A percentile compares a stretch with the other conserved stretches of the same genome.
These are phyloP conservation scores for Massarina eburnea DNA, from an alignment of 2,329 filamentous ascomycete species.

Conservation along the genomic window DNA sequence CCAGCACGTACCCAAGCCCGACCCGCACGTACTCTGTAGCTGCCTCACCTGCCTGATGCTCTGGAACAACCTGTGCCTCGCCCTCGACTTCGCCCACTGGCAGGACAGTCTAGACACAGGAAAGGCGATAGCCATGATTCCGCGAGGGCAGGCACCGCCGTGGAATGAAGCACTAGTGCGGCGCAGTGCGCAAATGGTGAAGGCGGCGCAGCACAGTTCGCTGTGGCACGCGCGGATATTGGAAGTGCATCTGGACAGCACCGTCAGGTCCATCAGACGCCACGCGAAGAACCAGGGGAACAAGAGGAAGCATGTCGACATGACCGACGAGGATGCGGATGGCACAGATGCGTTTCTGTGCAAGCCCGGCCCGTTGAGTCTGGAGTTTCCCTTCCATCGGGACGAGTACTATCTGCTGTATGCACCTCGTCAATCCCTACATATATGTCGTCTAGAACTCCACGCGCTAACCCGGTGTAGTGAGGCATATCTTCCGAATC, in stretches of 20 bases:
- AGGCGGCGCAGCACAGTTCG: slow-evolving; percentile 49
- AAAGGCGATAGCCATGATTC: slow-evolving; percentile 56
- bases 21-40: slow-evolving; percentile 55
- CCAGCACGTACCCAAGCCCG: slow-evolving; percentile 54
- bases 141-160: slow-evolving; percentile 48
- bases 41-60: slow-evolving; percentile 59
- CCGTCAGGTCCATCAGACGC: slow-evolving; percentile 48
- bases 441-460: neutral
- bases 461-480: slow-evolving; percentile 15
- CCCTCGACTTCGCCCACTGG: slow-evolving; percentile 61
- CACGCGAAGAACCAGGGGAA: slow-evolving; percentile 56
- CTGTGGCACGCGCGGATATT: slow-evolving; percentile 56
- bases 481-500: slow-evolving; percentile 59
- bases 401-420: slow-evolving; percentile 61
- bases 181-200: slow-evolving; percentile 48
- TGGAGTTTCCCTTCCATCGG: slow-evolving; percentile 57
- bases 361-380: slow-evolving; percentile 53
- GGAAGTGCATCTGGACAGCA: slow-evolving; percentile 52
- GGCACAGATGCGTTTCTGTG: slow-evolving; percentile 56
- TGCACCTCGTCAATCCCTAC: neutral
- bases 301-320: slow-evolving; percentile 47
- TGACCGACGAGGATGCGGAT: slow-evolving; percentile 50
- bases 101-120: slow-evolving; percentile 55
- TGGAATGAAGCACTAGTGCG: slow-evolving; percentile 56
- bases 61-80: slow-evolving; percentile 59